These are phyloP conservation scores for Aspergillus alliaceus DNA, from an alignment of 2,329 filamentous ascomycete genomes.

Conservation along the genomic window DNA sequence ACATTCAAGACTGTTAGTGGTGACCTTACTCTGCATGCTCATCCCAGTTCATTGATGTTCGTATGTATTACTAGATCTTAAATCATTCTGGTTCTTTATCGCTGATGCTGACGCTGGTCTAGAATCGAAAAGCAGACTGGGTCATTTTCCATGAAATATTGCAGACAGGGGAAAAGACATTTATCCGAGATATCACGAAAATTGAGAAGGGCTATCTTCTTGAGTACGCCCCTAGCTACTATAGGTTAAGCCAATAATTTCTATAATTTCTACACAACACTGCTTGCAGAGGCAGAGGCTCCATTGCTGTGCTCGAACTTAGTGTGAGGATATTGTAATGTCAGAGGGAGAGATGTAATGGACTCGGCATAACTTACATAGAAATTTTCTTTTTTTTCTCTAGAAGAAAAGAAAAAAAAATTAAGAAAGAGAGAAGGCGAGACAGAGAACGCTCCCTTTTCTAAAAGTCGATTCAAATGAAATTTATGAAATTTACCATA, in stretches of 20 bases:
- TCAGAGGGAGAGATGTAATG: too few relatives aligned
- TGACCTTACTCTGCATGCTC: slow-evolving; percentile 74
- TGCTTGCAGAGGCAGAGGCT: background rate
- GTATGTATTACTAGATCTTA: slow-evolving; percentile 40
- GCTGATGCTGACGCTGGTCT: slow-evolving; percentile 14
- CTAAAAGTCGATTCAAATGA: too few relatives aligned
- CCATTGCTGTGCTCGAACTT: too few relatives aligned
- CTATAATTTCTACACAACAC: background rate
- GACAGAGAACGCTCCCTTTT: too few relatives aligned
- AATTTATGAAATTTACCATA: too few relatives aligned
- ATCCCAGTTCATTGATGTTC: slow-evolving; percentile 92
- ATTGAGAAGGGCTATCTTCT: slow-evolving; percentile 90
- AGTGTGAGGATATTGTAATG: too few relatives aligned
- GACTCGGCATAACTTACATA: too few relatives aligned
- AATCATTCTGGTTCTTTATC: background rate
- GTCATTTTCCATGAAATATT: slow-evolving; percentile 93
- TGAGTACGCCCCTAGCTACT: slow-evolving; percentile 84
- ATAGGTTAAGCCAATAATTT: slow-evolving; percentile 55
- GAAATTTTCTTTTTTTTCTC: too few relatives aligned
- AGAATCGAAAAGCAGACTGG: slow-evolving; percentile 93
- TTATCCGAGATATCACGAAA: slow-evolving; percentile 87
- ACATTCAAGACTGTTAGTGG: slow-evolving; percentile 85
- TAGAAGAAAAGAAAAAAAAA: too few relatives aligned
- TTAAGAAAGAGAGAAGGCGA: too few relatives aligned
- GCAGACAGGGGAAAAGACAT: slow-evolving; percentile 84